Evolutionary conservation across 1,284 basidiomycete species (phyloP).

Genomic region (Cryptococcus sp.): DNA sequence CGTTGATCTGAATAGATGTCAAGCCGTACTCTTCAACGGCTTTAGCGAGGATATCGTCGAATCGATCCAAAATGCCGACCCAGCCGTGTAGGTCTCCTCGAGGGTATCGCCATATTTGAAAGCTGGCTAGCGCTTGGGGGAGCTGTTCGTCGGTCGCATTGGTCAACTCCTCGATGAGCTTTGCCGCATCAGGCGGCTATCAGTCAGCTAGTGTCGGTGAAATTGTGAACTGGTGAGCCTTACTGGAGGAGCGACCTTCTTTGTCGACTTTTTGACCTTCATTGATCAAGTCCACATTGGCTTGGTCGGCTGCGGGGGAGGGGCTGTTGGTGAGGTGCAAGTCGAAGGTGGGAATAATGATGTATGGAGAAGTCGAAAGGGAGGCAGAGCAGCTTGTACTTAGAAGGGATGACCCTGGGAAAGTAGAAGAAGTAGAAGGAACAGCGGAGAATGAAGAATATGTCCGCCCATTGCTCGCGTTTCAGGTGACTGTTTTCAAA

Average conservation of each 20-base stretch:
- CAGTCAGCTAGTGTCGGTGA: background rate
- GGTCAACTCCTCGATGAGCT: constrained; percentile 29
- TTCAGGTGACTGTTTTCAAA: background rate
- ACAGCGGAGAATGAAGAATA: background rate
- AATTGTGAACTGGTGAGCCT: background rate
- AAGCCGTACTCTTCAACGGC: constrained; percentile 69
- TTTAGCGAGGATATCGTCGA: constrained; percentile 80
- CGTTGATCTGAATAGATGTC: constrained; percentile 60
- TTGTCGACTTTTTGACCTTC: constrained; percentile 37
- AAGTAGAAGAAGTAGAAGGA: background rate
- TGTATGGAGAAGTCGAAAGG: background rate
- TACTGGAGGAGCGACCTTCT: constrained; percentile 33
- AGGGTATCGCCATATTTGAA: constrained; percentile 76
- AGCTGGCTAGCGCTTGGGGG: constrained; percentile 13
- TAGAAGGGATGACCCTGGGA: constrained; percentile 3
- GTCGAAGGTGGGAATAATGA: constrained; percentile 1
- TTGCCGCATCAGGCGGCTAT: constrained; percentile 31
- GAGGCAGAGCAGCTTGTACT: background rate
- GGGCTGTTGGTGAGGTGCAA: too few species aligned
- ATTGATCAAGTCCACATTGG: constrained; percentile 15
- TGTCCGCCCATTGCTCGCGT: background rate
- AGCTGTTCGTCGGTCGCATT: constrained; percentile 27
- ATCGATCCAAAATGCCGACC: constrained; percentile 91
- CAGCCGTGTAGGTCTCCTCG: constrained; percentile 95
- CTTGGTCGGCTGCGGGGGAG: too few species aligned